Percentiles rank a stretch among this genome's conserved stretches.
Conservation (phyloP, 495 filamentous ascomycete species). For the Tuber melanosporum region DNA sequence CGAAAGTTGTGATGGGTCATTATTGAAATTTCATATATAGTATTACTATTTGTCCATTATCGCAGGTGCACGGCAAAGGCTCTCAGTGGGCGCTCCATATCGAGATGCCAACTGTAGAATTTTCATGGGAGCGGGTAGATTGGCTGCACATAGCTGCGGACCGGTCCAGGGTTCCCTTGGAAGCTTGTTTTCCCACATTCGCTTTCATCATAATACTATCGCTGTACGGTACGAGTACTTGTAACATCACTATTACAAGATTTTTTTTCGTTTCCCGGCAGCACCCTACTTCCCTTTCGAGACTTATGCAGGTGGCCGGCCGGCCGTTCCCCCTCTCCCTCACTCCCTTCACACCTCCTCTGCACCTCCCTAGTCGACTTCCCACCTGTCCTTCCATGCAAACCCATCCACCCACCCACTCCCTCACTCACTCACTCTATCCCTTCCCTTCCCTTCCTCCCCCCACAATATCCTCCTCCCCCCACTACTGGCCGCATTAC, state of each 20-base stretch:
- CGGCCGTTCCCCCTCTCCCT: not conserved
- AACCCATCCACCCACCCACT: not conserved
- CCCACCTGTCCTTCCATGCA: not conserved
- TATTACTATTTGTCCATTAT: not conserved
- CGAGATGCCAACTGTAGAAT: not conserved
- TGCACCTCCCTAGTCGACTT: not conserved
- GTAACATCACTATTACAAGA: not conserved
- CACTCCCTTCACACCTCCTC: not conserved
- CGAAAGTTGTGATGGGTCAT: slow-evolving; percentile 3
- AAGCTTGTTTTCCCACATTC: not conserved
- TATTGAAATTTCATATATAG: not conserved
- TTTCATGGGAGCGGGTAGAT: slow-evolving; percentile 1
- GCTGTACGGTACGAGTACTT: not conserved
- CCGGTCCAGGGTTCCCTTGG: not conserved
- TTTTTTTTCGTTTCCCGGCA: not conserved
- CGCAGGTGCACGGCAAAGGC: not conserved
- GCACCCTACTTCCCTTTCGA: not conserved
- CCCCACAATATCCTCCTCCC: not conserved
- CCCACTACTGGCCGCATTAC: not conserved
- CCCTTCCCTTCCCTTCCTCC: not conserved
- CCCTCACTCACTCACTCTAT: too few relatives aligned
- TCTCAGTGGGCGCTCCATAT: not conserved
- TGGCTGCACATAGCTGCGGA: not conserved
- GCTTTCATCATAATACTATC: not conserved
- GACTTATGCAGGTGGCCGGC: not conserved